These are phyloP conservation scores for Aspergillus mulundensis DNA, from an alignment of 495 filamentous ascomycete species.

Conservation along the genomic window DNA sequence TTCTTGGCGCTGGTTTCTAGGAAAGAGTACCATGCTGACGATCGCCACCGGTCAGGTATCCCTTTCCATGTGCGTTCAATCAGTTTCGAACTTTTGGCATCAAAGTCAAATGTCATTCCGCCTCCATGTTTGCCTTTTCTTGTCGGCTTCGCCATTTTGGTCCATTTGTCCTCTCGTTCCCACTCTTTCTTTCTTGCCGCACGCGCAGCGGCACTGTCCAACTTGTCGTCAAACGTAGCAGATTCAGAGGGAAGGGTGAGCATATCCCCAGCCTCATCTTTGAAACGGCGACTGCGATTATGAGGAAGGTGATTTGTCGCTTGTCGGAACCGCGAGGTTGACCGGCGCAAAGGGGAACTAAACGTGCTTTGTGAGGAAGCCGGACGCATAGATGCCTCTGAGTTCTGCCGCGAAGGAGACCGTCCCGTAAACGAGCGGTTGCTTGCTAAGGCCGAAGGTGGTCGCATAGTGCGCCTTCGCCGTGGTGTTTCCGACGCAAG, in stretches of 20 bases:
- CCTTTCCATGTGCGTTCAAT: slow-evolving; percentile 96
- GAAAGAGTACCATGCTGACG: slow-evolving; percentile 93
- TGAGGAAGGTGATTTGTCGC: slow-evolving; percentile 73
- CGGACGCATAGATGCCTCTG: slow-evolving; percentile 34
- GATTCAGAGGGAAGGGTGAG: slow-evolving; percentile 71
- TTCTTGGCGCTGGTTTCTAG: slow-evolving; percentile 75
- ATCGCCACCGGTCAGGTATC: slow-evolving; percentile 93
- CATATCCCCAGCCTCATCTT: slow-evolving; percentile 89
- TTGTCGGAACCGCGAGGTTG: slow-evolving; percentile 50
- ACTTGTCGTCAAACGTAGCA: slow-evolving; percentile 51
- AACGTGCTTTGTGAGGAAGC: slow-evolving; percentile 46
- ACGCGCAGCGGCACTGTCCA: slow-evolving; percentile 50
- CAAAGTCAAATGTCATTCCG: slow-evolving; percentile 88
- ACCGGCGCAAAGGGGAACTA: slow-evolving; percentile 34
- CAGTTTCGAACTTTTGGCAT: slow-evolving; percentile 76
- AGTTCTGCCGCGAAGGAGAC: slow-evolving; percentile 47
- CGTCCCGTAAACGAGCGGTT: slow-evolving; percentile 50
- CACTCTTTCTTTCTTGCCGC: slow-evolving; percentile 74
- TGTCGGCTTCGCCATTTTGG: slow-evolving; percentile 83
- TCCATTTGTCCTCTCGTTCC: slow-evolving; percentile 88
- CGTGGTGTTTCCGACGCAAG: slow-evolving; percentile 62
- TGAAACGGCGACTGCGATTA: slow-evolving; percentile 66
- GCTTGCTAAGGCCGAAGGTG: slow-evolving; percentile 39
- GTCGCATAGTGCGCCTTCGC: slow-evolving; percentile 50
- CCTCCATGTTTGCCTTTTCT: slow-evolving; percentile 56